These are phyloP conservation scores for Syzygium jambos DNA, from an alignment of 345 rosid species.

Conservation along the genomic window DNA sequence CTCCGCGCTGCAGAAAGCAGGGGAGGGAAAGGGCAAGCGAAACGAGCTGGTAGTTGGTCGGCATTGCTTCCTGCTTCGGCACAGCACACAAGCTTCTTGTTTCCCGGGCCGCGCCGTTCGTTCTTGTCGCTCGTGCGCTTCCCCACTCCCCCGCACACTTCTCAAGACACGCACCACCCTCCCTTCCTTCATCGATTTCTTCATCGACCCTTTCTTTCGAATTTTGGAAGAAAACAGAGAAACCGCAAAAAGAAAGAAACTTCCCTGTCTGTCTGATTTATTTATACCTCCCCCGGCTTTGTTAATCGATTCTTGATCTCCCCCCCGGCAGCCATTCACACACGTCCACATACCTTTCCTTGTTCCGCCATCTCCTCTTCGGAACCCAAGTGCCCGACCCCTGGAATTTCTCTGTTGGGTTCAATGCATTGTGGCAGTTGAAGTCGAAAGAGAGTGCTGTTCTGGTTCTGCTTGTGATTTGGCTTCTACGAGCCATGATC, in stretches of 20 bases:
- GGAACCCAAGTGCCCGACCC: neutral
- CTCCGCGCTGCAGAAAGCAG: neutral
- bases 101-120: neutral
- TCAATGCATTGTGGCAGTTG: neutral
- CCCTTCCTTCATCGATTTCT: neutral
- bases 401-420: neutral
- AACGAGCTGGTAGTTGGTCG: slow-evolving; percentile 1
- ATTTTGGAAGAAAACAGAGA: neutral
- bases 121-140: neutral
- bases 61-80: neutral
- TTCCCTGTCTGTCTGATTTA: neutral
- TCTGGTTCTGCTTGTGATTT: slow-evolving; percentile 1
- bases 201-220: neutral
- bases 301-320: neutral
- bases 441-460: neutral
- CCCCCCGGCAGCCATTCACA: neutral
- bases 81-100: neutral
- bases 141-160: neutral
- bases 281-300: neutral
- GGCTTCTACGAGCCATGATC: slow-evolving; percentile 20
- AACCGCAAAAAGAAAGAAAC: neutral
- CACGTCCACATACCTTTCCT: slow-evolving; percentile 15
- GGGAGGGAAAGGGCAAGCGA: neutral
- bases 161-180: neutral
- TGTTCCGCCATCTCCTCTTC: slow-evolving; percentile 36